Evolutionary conservation across 805 yeast genomes (phyloP).

Genomic region (Wickerhamomyces tratensis): DNA sequence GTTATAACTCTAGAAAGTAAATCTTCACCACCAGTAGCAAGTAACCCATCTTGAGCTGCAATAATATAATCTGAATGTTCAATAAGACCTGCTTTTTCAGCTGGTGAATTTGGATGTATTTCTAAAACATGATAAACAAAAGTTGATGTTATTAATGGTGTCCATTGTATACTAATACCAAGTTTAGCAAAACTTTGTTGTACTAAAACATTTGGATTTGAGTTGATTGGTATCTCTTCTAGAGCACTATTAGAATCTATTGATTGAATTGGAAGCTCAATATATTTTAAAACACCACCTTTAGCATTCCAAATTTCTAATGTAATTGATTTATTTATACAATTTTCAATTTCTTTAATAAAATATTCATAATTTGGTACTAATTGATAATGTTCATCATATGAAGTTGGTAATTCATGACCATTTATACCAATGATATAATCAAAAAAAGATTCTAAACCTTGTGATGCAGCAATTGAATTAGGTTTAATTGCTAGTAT

Average conservation of each 20-base stretch:
- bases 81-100: slow-evolving; percentile 69
- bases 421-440: slow-evolving; percentile 76
- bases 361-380: slow-evolving; percentile 35
- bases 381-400: slow-evolving; percentile 23
- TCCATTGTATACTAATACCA: slow-evolving; percentile 68
- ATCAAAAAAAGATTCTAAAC: slow-evolving; percentile 82
- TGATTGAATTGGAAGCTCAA: slow-evolving; percentile 23
- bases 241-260: slow-evolving; percentile 15
- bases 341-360: slow-evolving; percentile 31
- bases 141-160: slow-evolving; percentile 66
- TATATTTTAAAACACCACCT: slow-evolving; percentile 54
- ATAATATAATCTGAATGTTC: slow-evolving; percentile 84
- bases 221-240: slow-evolving; percentile 16
- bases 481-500: slow-evolving; percentile 38
- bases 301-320: slow-evolving; percentile 81
- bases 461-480: slow-evolving; percentile 39
- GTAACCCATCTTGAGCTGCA: slow-evolving; percentile 78
- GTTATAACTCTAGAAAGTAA: slow-evolving; percentile 58
- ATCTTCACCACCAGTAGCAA: slow-evolving; percentile 83
- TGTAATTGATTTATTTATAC: slow-evolving; percentile 30
- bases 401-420: slow-evolving; percentile 37
- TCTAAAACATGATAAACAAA: slow-evolving; percentile 81
- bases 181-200: slow-evolving; percentile 35
- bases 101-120: slow-evolving; percentile 71
- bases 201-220: slow-evolving; percentile 10